Evolutionary conservation across 148 eudicot species (phyloP).

Genomic region (Spergularia marina): DNA sequence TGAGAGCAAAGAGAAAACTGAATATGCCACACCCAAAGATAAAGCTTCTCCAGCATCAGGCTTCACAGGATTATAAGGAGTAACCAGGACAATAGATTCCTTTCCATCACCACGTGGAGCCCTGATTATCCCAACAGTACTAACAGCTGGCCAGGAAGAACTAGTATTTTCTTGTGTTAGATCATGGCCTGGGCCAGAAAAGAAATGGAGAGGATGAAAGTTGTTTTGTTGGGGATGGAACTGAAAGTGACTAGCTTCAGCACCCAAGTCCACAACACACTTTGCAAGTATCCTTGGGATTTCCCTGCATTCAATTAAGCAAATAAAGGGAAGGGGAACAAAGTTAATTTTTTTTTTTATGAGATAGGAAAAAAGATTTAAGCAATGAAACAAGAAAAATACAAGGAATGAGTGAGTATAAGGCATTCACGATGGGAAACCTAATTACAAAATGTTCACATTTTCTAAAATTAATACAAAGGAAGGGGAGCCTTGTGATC

Average conservation of each 20-base stretch:
- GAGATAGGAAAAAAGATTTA: no score
- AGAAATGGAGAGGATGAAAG: slow-evolving; percentile 81
- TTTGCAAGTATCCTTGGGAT: slow-evolving; percentile 56
- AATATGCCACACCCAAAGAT: slow-evolving; percentile 70
- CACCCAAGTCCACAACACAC: slow-evolving; percentile 65
- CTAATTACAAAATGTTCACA: no score
- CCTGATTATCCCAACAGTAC: slow-evolving; percentile 79
- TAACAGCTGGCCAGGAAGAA: slow-evolving; percentile 53
- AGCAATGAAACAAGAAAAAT: no score
- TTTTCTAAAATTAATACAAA: no score
- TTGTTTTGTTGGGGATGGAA: slow-evolving; percentile 50
- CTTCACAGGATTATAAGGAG: slow-evolving; percentile 76
- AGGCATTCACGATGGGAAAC: no score
- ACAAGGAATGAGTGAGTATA: no score
- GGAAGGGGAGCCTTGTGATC: no score
- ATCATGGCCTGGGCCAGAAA: slow-evolving; percentile 54
- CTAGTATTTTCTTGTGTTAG: slow-evolving; percentile 48
- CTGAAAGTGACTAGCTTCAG: slow-evolving; percentile 75
- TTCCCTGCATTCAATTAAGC: slow-evolving; percentile 46
- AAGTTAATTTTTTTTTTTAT: neutral
- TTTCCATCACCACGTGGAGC: slow-evolving; percentile 99
- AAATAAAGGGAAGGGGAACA: neutral
- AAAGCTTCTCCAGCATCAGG: slow-evolving; percentile 56
- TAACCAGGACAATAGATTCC: slow-evolving; percentile 88
- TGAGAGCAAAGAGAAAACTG: slow-evolving; percentile 70